A percentile compares a stretch with the other conserved stretches of the same genome.
These are phyloP conservation scores for Aureobasidium sp. DNA, from an alignment of 2,329 filamentous ascomycete genomes.

Conservation along the genomic window DNA sequence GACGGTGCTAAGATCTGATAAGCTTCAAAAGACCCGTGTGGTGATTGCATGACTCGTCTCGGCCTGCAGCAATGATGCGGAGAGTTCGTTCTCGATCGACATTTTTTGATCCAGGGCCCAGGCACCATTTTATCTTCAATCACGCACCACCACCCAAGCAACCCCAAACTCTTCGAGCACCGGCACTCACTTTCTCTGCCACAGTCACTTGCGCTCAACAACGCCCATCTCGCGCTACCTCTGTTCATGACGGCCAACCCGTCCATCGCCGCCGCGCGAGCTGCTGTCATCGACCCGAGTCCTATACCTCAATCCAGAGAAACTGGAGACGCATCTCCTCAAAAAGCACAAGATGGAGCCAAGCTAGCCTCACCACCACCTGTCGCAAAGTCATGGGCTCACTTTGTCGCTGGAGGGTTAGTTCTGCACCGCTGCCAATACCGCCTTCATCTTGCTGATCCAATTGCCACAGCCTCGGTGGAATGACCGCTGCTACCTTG, in stretches of 20 bases:
- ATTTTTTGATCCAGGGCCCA: neutral
- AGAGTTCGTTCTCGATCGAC: neutral
- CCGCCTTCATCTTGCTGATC: neutral
- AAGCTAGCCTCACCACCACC: slow-evolving; percentile 33
- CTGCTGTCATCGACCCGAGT: slow-evolving; percentile 5
- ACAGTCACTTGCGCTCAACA: neutral
- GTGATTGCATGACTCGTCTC: slow-evolving; percentile 3
- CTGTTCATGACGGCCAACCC: slow-evolving; percentile 14
- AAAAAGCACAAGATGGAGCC: slow-evolving; percentile 32
- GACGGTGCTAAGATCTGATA: neutral
- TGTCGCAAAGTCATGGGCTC: slow-evolving; percentile 71
- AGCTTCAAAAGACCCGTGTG: slow-evolving; percentile 1
- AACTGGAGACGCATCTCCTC: slow-evolving; percentile 47
- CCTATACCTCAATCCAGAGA: slow-evolving; percentile 48
- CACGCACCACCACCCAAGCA: neutral
- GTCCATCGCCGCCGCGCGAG: slow-evolving; percentile 6
- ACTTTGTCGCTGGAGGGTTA: slow-evolving; percentile 85
- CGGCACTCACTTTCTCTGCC: neutral
- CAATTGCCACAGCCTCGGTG: slow-evolving; percentile 55
- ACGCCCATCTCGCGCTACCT: neutral
- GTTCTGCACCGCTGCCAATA: neutral
- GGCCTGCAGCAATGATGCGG: neutral
- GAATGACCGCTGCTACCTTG: slow-evolving; percentile 86
- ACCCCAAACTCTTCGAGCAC: no score
- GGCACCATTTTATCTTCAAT: neutral